phyloP scores from a whole-genome alignment of 1,284 basidiomycete genomes.

The Testicularia cyperi region DNA sequence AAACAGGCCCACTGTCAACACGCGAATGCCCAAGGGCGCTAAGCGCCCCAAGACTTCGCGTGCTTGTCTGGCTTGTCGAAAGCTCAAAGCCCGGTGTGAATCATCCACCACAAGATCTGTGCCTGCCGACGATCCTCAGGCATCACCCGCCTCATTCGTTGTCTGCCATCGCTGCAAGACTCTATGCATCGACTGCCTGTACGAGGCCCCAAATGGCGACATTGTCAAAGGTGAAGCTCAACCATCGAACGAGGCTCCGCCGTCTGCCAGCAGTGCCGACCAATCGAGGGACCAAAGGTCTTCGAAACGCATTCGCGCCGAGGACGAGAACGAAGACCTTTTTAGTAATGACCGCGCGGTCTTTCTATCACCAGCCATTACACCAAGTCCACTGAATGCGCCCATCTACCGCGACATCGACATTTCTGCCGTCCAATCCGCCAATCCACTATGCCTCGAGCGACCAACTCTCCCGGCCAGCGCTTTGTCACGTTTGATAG shows the following conservation, averaged over 20 bases:
- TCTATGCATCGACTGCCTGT: conserved; percentile 35
- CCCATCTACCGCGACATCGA: conserved; percentile 28
- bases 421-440: conserved; percentile 16
- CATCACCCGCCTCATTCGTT: conserved; percentile 2
- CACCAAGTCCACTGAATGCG: conserved; percentile 14
- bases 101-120: conserved; percentile 6
- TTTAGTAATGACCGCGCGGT: conserved; percentile 30
- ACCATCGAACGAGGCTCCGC: conserved; percentile 1
- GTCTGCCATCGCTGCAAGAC: conserved; percentile 43
- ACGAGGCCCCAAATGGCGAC: conserved; percentile 18
- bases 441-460: conserved; percentile 5
- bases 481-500: conserved; percentile 27
- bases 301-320: conserved; percentile 12
- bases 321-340: background rate
- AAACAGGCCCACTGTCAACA: conserved; percentile 19
- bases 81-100: conserved; percentile 38
- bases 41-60: conserved; percentile 35
- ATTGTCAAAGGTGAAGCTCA: conserved; percentile 20
- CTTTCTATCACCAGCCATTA: conserved; percentile 24
- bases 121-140: conserved; percentile 8
- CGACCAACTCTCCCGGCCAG: conserved; percentile 16
- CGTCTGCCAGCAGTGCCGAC: too few relatives aligned
- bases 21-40: conserved; percentile 40
- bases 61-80: conserved; percentile 36
- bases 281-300: conserved; percentile 8